A percentile compares a stretch with the other conserved stretches of the same genome.
Conservation (phyloP, 2,329 filamentous ascomycete species). For the Xylariaceae sp. region DNA sequence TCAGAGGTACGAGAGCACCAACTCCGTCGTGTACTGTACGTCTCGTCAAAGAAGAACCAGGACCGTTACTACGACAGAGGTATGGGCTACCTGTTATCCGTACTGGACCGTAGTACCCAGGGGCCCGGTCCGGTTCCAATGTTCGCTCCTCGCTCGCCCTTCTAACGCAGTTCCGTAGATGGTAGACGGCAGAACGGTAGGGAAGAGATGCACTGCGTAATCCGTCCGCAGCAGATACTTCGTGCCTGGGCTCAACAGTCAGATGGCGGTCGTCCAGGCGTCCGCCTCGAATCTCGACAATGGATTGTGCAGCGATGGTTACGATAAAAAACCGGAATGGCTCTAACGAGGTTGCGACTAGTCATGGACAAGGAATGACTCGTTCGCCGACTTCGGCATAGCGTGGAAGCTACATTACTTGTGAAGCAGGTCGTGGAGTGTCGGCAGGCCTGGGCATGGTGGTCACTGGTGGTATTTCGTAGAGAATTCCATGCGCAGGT, state of each 20-base stretch:
- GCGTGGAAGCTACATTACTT: not conserved
- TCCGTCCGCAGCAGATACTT: not conserved
- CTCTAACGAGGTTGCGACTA: not conserved
- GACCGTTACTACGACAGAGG: not conserved
- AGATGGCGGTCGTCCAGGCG: not conserved
- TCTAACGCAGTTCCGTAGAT: not conserved
- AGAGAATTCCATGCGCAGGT: not conserved
- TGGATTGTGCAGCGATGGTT: not conserved
- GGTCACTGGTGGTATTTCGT: no score
- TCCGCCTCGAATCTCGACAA: not conserved
- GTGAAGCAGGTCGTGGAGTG: not conserved
- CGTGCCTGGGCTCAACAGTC: not conserved
- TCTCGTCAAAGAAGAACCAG: not conserved
- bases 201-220: not conserved
- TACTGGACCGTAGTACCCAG: not conserved
- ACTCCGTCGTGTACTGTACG: not conserved
- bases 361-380: constrained; percentile 7
- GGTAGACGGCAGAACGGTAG: no score
- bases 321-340: constrained; percentile 18
- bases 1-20: no score
- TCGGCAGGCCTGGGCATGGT: no score
- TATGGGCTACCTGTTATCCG: no score
- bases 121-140: not conserved
- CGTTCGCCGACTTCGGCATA: constrained; percentile 15
- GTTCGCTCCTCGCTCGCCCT: not conserved